Evolutionary conservation across 805 yeast genomes (phyloP).

Genomic region (Cyberlindnera sargentensis): DNA sequence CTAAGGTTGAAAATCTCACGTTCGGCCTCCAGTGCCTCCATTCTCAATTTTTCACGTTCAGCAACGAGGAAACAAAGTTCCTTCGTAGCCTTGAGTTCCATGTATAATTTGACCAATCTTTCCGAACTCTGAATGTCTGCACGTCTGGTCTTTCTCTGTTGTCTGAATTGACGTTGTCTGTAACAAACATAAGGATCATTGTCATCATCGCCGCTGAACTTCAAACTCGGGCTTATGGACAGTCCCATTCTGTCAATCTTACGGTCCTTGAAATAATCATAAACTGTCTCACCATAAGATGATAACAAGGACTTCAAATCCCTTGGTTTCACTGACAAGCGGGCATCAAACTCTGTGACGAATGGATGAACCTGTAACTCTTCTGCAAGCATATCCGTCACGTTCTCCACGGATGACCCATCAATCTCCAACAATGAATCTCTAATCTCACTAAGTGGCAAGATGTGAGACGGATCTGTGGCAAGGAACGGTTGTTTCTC

Average conservation of each 20-base stretch:
- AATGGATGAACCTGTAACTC: slow-evolving; percentile 51
- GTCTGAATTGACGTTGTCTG: slow-evolving; percentile 91
- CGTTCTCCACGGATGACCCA: slow-evolving; percentile 44
- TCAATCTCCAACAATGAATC: slow-evolving; percentile 39
- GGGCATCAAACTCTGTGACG: slow-evolving; percentile 47
- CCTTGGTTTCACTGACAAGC: slow-evolving; percentile 32
- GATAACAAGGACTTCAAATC: slow-evolving; percentile 43
- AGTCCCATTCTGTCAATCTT: slow-evolving; percentile 66
- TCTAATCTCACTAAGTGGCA: slow-evolving; percentile 63
- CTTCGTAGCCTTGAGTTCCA: slow-evolving; percentile 71
- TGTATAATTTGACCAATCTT: slow-evolving; percentile 63
- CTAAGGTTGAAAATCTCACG: slow-evolving; percentile 65
- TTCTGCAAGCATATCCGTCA: slow-evolving; percentile 49
- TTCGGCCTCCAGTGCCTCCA: slow-evolving; percentile 57
- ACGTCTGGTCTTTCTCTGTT: slow-evolving; percentile 91
- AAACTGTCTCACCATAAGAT: slow-evolving; percentile 57
- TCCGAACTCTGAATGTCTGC: slow-evolving; percentile 89
- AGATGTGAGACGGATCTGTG: slow-evolving; percentile 75
- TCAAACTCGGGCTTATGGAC: slow-evolving; percentile 64
- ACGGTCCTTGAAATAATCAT: slow-evolving; percentile 75
- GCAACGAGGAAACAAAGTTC: slow-evolving; percentile 63
- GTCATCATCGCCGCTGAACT: slow-evolving; percentile 83
- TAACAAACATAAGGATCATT: slow-evolving; percentile 93
- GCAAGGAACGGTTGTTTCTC: slow-evolving; percentile 84
- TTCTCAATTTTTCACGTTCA: slow-evolving; percentile 61